Evolutionary conservation across 352 stramenopile genomes (phyloP), one percentile per base, ranked within the genome.

Genomic region (Paralagenidium karlingii): DNA sequence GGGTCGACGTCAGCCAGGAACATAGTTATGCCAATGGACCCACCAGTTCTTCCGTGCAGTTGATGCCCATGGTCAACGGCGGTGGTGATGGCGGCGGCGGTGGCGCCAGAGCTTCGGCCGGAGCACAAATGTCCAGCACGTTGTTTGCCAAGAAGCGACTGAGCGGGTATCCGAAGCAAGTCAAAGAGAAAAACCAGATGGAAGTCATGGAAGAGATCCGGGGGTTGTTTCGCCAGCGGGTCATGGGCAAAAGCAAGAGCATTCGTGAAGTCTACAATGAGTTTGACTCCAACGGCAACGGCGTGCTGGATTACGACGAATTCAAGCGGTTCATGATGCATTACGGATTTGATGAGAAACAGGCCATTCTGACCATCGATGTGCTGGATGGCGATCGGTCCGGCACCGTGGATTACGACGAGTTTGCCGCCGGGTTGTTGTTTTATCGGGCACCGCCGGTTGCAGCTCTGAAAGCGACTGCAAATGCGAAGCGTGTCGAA

Each of bases 231-330:
- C 57, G 67, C 0, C 62, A 84, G 39, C 62, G 70, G 30, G 65
- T 82, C 5, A 79, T 84, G 55, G 70, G 67, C 0, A 55, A 71
- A n/a, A 77, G 51, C 53, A 84, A 84, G 47, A 79, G 57, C 15
- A 84, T 84, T 24, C 64, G 70, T 21, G 67, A 84, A 39, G 53
- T 84, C 5, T 82, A 82, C 18, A 57, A 79, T 43, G 65, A 84
- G 38, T 82, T 77, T 42, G 68, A 84, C 33, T 21, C 41, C 5
- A 68, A 84, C 36, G 56, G 51, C 7, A 84, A 69, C 26, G 70
- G 68, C 0, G 58, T 58, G 18, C 55, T 84, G 11, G 70, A 84
- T 43, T 60, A 84, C 40, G 58, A 57, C 30, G 70, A 84, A 45
- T 84, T 84, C 43, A 61, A 61, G 22, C 49, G 42, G n/a, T 82